These are phyloP conservation scores for Geoglossum glabrum DNA, from an alignment of 495 filamentous ascomycete species.

Conservation along the genomic window DNA sequence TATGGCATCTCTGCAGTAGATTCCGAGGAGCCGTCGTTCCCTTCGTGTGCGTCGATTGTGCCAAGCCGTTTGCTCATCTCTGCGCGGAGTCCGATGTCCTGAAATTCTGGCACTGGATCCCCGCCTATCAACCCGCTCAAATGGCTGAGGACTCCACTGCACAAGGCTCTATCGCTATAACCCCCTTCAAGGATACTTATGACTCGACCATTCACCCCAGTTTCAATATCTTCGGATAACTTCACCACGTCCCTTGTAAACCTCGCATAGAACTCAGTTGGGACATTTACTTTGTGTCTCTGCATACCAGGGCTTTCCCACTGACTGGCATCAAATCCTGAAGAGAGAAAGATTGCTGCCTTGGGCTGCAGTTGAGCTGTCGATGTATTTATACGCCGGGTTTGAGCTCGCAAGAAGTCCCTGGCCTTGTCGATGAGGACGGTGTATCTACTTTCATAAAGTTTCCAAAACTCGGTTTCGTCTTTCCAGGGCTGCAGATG, in stretches of 20 bases:
- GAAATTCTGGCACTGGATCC: constrained; percentile 19
- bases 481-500: constrained; percentile 76
- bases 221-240: constrained; percentile 61
- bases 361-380: constrained; percentile 38
- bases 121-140: constrained; percentile 51
- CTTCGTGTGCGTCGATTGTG: constrained; percentile 10
- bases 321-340: constrained; percentile 92
- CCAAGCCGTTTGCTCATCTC: constrained; percentile 32
- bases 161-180: constrained; percentile 79
- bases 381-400: constrained; percentile 33
- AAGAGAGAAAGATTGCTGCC: constrained; percentile 81
- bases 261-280: constrained; percentile 86
- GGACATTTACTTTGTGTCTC: constrained; percentile 80
- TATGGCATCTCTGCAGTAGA: constrained; percentile 11
- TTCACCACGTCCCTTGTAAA: constrained; percentile 68
- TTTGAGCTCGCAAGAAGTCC: constrained; percentile 46
- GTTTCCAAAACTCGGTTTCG: constrained; percentile 63
- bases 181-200: constrained; percentile 91
- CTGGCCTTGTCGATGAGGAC: constrained; percentile 63
- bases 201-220: constrained; percentile 59
- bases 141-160: constrained; percentile 74
- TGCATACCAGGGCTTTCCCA: constrained; percentile 89
- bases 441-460: constrained; percentile 61
- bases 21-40: background rate
- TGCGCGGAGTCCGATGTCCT: constrained; percentile 23